Evolutionary conservation across 208 protist genomes (phyloP).

Genomic region (Acanthamoeba sp.): DNA sequence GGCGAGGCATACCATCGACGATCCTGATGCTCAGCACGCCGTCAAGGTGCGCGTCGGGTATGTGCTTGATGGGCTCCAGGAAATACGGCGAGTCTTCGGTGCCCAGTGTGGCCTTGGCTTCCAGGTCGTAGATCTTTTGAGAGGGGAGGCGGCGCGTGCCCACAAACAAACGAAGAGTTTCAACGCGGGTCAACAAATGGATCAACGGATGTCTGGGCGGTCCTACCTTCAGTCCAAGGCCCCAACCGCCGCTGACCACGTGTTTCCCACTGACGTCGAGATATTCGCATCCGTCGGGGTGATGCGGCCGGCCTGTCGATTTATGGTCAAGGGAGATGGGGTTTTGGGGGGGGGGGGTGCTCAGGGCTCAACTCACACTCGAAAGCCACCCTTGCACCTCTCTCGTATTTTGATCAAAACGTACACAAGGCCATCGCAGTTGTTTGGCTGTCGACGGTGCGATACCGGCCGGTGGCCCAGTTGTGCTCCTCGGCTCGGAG

Average conservation of each 20-base stretch:
- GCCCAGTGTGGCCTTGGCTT: background rate
- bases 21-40: background rate
- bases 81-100: background rate
- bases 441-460: background rate
- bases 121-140: background rate
- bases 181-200: no score
- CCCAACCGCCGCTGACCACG: constrained; percentile 1
- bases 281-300: background rate
- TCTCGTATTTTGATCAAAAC: no score
- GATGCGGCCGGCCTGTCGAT: background rate
- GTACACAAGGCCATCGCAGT: no score
- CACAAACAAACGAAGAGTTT: no score
- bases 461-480: constrained; percentile 18
- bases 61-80: background rate
- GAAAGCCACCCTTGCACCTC: no score
- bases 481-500: background rate
- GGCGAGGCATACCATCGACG: background rate
- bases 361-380: no score
- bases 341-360: no score
- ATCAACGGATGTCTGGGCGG: no score
- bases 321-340: no score
- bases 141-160: no score
- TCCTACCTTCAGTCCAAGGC: background rate
- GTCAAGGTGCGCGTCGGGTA: background rate
- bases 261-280: background rate